These are phyloP conservation scores for Ichthyophonus hoferi DNA, from an alignment of 208 protist genomes.

Conservation along the genomic window DNA sequence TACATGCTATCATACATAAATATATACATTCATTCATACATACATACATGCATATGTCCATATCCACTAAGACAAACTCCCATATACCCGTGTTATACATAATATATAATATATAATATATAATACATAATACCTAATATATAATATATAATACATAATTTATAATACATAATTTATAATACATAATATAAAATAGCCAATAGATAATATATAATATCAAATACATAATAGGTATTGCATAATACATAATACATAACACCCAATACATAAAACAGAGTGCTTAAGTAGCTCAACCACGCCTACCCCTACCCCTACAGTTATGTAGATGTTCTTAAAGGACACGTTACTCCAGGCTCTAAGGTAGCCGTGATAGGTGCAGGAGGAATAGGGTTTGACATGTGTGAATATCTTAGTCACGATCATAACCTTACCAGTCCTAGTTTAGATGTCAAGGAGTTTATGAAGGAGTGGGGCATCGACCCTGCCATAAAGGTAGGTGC, in stretches of 20 bases:
- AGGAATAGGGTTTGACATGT: constrained; percentile 84
- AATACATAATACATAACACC: too few relatives aligned
- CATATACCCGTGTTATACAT: too few relatives aligned
- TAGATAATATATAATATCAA: not conserved
- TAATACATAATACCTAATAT: too few relatives aligned
- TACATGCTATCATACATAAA: too few relatives aligned
- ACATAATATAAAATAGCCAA: not conserved
- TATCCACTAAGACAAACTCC: not conserved
- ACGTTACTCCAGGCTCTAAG: constrained; percentile 60
- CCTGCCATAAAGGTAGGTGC: constrained; percentile 9
- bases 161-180: too few relatives aligned
- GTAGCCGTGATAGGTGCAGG: constrained; percentile 81
- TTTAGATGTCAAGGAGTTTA: constrained; percentile 53
- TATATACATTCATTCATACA: not conserved
- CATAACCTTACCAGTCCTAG: constrained; percentile 47
- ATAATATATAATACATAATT: too few relatives aligned
- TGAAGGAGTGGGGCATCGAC: constrained; percentile 70
- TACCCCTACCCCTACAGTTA: constrained; percentile 72
- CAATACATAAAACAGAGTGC: too few relatives aligned
- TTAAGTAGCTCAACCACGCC: not conserved
- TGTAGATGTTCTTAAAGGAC: constrained; percentile 69
- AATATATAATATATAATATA: too few relatives aligned
- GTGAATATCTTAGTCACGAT: constrained; percentile 66
- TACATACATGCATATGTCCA: constrained; percentile 5
- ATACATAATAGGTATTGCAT: too few relatives aligned